phyloP scores from a whole-genome alignment of 2,329 filamentous ascomycete genomes.

The Geosmithia putterillii region DNA sequence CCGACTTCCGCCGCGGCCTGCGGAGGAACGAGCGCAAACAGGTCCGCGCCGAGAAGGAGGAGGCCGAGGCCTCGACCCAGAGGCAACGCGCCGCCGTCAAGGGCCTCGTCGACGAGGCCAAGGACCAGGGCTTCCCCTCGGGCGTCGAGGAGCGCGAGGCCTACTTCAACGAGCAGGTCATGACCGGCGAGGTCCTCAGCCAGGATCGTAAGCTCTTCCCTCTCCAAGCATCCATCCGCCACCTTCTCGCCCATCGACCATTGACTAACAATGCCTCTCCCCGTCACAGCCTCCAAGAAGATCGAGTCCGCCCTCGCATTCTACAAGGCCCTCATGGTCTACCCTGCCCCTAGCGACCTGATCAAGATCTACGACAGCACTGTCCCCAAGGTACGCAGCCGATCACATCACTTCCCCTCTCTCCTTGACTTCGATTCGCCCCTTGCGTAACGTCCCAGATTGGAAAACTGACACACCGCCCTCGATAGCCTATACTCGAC shows the following conservation, averaged over 20 bases:
- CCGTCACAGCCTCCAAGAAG: slow-evolving; percentile 44
- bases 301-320: slow-evolving; percentile 87
- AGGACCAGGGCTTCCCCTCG: slow-evolving; percentile 81
- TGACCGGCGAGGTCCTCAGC: slow-evolving; percentile 72
- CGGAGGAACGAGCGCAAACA: slow-evolving; percentile 67
- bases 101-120: slow-evolving; percentile 63
- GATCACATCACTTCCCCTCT: slow-evolving; percentile 1
- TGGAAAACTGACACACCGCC: neutral
- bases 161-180: slow-evolving; percentile 95
- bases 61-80: slow-evolving; percentile 51
- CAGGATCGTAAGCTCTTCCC: slow-evolving; percentile 60
- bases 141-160: slow-evolving; percentile 88
- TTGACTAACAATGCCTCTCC: neutral
- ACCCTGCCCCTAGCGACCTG: slow-evolving; percentile 83
- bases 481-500: slow-evolving; percentile 69
- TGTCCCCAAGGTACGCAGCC: slow-evolving; percentile 64
- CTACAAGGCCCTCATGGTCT: slow-evolving; percentile 98
- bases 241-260: too few relatives aligned
- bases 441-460: neutral
- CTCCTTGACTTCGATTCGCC: neutral
- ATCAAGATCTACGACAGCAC: slow-evolving; percentile 98
- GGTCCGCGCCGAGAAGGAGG: slow-evolving; percentile 59
- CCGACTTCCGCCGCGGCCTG: slow-evolving; percentile 54
- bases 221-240: neutral
- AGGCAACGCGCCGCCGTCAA: slow-evolving; percentile 65